Conservation (phyloP, 768 basidiomycete genomes). For the Xanthoconium stramineum region DNA sequence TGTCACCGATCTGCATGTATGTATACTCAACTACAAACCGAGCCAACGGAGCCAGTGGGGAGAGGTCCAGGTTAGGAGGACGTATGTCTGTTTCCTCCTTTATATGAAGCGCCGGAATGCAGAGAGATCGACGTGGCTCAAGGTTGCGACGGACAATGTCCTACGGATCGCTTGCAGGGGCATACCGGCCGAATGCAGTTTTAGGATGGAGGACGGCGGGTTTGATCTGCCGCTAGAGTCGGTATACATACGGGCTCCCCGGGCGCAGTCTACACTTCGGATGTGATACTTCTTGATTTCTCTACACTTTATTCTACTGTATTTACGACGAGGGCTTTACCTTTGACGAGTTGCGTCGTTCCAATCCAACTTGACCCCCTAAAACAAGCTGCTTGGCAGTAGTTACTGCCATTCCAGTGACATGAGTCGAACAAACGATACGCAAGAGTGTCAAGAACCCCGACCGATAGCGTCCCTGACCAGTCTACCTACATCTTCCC, state of each 20-base stretch:
- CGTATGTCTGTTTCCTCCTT: constrained; percentile 24
- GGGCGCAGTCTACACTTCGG: constrained; percentile 1
- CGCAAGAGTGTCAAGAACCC: no score
- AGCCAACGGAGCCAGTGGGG: background rate
- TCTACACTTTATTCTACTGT: background rate
- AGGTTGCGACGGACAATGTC: constrained; percentile 24
- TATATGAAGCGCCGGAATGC: constrained; percentile 1
- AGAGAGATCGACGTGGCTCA: constrained; percentile 19
- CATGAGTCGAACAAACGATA: no score
- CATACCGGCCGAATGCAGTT: background rate
- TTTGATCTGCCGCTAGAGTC: constrained; percentile 12
- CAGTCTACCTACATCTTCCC: no score
- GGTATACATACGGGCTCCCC: constrained; percentile 14
- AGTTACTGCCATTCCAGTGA: no score
- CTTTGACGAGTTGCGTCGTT: no score
- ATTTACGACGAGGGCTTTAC: no score
- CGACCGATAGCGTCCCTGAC: no score
- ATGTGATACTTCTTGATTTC: background rate
- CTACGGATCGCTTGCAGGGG: constrained; percentile 14
- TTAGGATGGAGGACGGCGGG: background rate
- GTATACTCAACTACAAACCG: constrained; percentile 23
- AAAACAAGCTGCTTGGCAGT: no score
- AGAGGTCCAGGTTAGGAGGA: constrained; percentile 13
- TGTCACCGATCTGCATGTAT: constrained; percentile 16
- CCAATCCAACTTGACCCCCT: no score